Base-by-base conservation (phyloP, 768 basidiomycete genomes). In the Podaxis mareebaensis region DNA sequence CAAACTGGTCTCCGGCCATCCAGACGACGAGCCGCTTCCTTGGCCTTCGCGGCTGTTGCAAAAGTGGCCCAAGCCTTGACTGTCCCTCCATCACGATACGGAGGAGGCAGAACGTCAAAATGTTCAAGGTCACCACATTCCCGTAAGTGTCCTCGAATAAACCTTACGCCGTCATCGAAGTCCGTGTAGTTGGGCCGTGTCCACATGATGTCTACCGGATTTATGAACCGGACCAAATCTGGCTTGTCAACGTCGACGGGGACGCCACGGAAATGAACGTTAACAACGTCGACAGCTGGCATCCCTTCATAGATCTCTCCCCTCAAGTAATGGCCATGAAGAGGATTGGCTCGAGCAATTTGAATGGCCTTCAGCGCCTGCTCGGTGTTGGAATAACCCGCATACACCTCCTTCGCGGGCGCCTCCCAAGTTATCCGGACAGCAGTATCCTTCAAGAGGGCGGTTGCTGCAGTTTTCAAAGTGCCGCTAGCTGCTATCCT, bases 371-470 rank as follows among this genome's bases (percentile, higher is more conserved):
- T 68, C 24, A 80, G 72, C 0, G 92, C 91, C 8, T 78, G 75
- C 48, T 76, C 74, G 57, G 76, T 66, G 0, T 78, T 81, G 0
- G 75, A 69, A 67, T 89, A 93, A 1, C 92, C 91, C 13, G 83
- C 85, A 64, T 84, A 93, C 0, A 82, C 89, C 1, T 76, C 76
- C 46, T 79, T 79, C 20, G 74, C 72, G 0, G 92, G 87, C 2
- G 81, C 82, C 4, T 85, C 82, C 83, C 89, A 90, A 15, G 78
- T 71, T 36, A 93, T 72, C 15, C 82, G 81, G 10, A 90, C 83
- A 1, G 80, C 76, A 0, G 80, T 84, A 64, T 90, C 87, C 12
- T 74, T 75, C 26, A 91, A 71, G 6, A 76, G 67, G 0, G 78
- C 82, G 6, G 69, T 67, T 2, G 79, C 75, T 2, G 68, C 53